These are phyloP conservation scores for Coemansia sp. DNA, from an alignment of 192 early-diverging fungal genomes.

Conservation along the genomic window DNA sequence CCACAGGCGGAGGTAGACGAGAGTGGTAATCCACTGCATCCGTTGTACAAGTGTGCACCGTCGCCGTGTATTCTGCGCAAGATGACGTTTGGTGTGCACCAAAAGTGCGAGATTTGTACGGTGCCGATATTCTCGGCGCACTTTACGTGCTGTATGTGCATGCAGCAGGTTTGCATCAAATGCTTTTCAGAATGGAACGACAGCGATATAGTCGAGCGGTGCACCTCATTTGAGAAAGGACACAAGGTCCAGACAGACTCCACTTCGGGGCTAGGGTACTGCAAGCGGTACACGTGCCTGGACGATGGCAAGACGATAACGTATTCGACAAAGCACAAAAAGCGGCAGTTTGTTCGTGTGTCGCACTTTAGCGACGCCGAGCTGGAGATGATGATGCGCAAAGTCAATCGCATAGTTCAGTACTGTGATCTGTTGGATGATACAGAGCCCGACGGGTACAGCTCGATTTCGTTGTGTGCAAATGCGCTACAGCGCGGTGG, in stretches of 20 bases:
- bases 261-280: conserved; percentile 13
- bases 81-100: conserved; percentile 19
- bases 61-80: conserved; percentile 35
- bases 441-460: conserved; percentile 29
- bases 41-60: conserved; percentile 27
- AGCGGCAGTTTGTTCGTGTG: conserved; percentile 31
- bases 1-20: conserved; percentile 11
- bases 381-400: conserved; percentile 41
- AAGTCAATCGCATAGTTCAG: conserved; percentile 32
- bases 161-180: conserved; percentile 21
- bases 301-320: conserved; percentile 12
- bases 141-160: conserved; percentile 40
- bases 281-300: conserved; percentile 12
- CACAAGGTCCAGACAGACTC: not conserved
- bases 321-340: conserved; percentile 24
- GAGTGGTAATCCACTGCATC: conserved; percentile 16
- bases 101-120: conserved; percentile 28
- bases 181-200: conserved; percentile 40
- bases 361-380: conserved; percentile 34
- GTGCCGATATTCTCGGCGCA: conserved; percentile 37
- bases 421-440: conserved; percentile 36
- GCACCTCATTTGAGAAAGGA: conserved; percentile 11
- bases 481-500: conserved; percentile 18
- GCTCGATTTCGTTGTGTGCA: conserved; percentile 40
- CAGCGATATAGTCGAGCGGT: conserved; percentile 9